phyloP scores from a whole-genome alignment of 805 yeast species.

The Metschnikowia borealis region DNA sequence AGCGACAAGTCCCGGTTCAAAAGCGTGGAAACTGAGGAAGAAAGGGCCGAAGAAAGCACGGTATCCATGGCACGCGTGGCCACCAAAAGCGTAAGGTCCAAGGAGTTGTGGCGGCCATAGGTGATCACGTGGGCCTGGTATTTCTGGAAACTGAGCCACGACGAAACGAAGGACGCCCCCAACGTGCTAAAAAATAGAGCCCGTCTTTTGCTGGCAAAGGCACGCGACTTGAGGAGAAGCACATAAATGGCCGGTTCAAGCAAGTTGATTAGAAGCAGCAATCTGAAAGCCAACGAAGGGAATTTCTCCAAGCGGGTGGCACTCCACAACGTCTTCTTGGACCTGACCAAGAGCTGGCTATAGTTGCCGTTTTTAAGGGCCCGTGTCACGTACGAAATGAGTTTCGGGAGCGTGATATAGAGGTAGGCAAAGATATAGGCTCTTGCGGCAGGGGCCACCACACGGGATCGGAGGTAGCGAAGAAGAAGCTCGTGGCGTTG shows the following conservation, averaged over 20 bases:
- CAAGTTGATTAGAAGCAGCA: constrained; percentile 30
- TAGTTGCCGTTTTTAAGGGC: constrained; percentile 16
- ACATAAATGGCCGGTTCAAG: constrained; percentile 23
- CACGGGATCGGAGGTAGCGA: not conserved
- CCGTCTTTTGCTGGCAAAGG: not conserved
- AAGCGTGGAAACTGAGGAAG: constrained; percentile 3
- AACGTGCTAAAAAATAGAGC: constrained; percentile 22
- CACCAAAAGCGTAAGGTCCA: constrained; percentile 35
- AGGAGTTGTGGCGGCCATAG: constrained; percentile 29
- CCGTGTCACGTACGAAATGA: constrained; percentile 16
- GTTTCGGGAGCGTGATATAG: constrained; percentile 32
- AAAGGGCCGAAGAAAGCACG: constrained; percentile 3
- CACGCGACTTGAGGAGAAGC: constrained; percentile 10
- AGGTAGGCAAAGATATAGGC: constrained; percentile 34
- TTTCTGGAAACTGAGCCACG: constrained; percentile 26
- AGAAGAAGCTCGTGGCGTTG: not conserved
- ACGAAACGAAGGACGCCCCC: constrained; percentile 25
- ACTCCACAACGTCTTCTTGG: constrained; percentile 17
- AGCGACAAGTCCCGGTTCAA: not conserved
- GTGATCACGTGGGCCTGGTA: constrained; percentile 30
- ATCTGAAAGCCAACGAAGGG: constrained; percentile 32
- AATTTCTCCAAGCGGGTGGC: constrained; percentile 31
- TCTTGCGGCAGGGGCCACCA: constrained; percentile 26
- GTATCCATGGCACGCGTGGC: constrained; percentile 37
- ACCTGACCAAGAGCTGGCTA: constrained; percentile 14